These are phyloP conservation scores for Artemisia argyi DNA, from an alignment of 129 eudicot genomes.

Conservation along the genomic window DNA sequence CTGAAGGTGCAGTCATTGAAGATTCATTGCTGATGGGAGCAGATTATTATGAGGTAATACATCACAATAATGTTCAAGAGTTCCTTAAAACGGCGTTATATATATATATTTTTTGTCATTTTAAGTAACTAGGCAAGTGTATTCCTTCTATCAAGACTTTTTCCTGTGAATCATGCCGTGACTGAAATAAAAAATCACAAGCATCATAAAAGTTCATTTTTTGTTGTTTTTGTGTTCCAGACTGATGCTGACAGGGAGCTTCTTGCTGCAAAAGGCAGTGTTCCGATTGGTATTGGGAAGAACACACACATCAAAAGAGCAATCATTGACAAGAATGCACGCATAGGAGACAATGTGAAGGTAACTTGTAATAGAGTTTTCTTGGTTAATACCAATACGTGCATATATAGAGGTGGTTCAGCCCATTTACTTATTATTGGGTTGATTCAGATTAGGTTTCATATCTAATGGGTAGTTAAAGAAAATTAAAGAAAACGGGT, in stretches of 20 bases:
- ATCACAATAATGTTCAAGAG: not conserved
- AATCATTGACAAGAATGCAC: slow-evolving; percentile 90
- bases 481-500: not conserved
- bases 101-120: not conserved
- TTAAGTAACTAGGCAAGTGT: too few species aligned
- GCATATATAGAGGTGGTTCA: not conserved
- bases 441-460: too few species aligned
- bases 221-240: slow-evolving; percentile 36
- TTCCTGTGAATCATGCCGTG: not conserved
- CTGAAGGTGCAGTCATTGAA: slow-evolving; percentile 92
- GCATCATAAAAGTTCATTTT: not conserved
- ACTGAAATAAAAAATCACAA: not conserved
- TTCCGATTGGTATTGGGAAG: slow-evolving; percentile 88
- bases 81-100: not conserved
- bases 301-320: slow-evolving; percentile 89
- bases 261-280: slow-evolving; percentile 83
- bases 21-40: slow-evolving; percentile 95
- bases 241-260: slow-evolving; percentile 86
- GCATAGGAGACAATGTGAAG: slow-evolving; percentile 93
- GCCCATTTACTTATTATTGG: too few species aligned
- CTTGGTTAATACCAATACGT: not conserved
- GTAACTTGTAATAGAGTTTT: slow-evolving; percentile 30
- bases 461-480: not conserved
- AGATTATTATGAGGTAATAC: slow-evolving; percentile 88
- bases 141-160: not conserved